A percentile compares a stretch with the other conserved stretches of the same genome.
These are phyloP conservation scores for Nevesoporus exiguus DNA, from an alignment of 768 basidiomycete genomes.

Conservation along the genomic window DNA sequence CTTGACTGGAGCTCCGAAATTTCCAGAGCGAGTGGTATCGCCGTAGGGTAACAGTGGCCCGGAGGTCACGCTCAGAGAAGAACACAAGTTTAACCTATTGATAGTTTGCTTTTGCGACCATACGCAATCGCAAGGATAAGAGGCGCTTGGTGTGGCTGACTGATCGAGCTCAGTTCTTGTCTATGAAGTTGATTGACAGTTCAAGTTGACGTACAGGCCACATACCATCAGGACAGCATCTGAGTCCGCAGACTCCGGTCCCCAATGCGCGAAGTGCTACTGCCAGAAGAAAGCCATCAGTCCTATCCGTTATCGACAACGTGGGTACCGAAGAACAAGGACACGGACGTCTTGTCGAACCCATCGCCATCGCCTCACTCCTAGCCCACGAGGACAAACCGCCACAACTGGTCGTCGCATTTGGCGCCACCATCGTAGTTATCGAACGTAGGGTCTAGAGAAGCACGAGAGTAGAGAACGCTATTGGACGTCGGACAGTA, in stretches of 20 bases:
- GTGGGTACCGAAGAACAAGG: not conserved
- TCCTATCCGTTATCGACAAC: not conserved
- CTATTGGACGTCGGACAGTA: not conserved
- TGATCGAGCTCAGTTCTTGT: too few species aligned
- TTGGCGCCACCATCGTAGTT: not conserved
- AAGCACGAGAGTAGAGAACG: not conserved
- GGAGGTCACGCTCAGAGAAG: not conserved
- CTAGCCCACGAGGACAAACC: not conserved
- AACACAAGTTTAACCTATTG: not conserved
- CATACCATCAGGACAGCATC: too few species aligned
- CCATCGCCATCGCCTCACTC: not conserved
- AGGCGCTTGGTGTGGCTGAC: too few species aligned
- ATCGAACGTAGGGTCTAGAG: not conserved
- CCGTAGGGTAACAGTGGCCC: not conserved
- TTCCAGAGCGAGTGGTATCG: not conserved
- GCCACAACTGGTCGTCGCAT: conserved; percentile 1
- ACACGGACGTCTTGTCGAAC: not conserved
- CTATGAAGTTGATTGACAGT: too few species aligned
- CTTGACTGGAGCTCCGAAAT: not conserved
- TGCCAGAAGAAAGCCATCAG: not conserved
- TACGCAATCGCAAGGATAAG: too few species aligned
- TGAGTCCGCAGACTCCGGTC: too few species aligned
- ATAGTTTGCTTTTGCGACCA: not conserved
- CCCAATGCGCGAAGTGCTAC: not conserved
- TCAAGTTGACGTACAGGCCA: too few species aligned